Conservation (phyloP, 495 filamentous ascomycete genomes). For the Penicillium psychrofluorescens region DNA sequence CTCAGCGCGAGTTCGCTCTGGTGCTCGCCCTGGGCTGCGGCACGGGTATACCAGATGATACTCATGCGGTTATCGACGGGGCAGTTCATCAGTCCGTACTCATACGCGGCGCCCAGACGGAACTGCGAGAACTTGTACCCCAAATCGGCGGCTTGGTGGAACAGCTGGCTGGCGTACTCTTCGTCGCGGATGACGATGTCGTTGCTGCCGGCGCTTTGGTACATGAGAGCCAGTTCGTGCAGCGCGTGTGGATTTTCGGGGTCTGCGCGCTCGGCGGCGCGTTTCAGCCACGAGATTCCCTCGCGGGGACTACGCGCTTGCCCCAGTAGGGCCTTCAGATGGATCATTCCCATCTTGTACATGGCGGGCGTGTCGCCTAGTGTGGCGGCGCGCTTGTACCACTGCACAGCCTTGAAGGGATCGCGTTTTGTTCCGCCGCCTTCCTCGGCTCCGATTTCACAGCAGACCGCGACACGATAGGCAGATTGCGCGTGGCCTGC, state of each 20-base stretch:
- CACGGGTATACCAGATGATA: conserved; percentile 89
- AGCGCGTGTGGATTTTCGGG: conserved; percentile 89
- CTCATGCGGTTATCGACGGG: conserved; percentile 73
- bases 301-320: conserved; percentile 79
- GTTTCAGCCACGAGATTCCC: conserved; percentile 84
- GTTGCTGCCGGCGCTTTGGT: conserved; percentile 61
- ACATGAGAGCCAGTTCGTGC: conserved; percentile 84
- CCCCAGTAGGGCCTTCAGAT: conserved; percentile 87
- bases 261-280: conserved; percentile 83
- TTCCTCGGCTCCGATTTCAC: conserved; percentile 91
- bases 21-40: conserved; percentile 90
- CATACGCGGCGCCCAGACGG: conserved; percentile 76
- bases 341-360: conserved; percentile 98
- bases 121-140: conserved; percentile 96
- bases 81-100: conserved; percentile 80
- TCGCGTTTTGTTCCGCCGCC: conserved; percentile 88
- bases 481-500: conserved; percentile 76
- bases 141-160: conserved; percentile 79
- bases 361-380: conserved; percentile 88
- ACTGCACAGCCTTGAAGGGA: conserved; percentile 88
- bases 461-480: conserved; percentile 94
- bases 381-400: conserved; percentile 90
- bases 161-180: conserved; percentile 66
- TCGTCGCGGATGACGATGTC: conserved; percentile 75
- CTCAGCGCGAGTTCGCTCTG: conserved; percentile 87